A percentile compares a stretch with the other conserved stretches of the same genome.
These are phyloP conservation scores for Tulasnella calospora DNA, from an alignment of 768 basidiomycete genomes.

Conservation along the genomic window DNA sequence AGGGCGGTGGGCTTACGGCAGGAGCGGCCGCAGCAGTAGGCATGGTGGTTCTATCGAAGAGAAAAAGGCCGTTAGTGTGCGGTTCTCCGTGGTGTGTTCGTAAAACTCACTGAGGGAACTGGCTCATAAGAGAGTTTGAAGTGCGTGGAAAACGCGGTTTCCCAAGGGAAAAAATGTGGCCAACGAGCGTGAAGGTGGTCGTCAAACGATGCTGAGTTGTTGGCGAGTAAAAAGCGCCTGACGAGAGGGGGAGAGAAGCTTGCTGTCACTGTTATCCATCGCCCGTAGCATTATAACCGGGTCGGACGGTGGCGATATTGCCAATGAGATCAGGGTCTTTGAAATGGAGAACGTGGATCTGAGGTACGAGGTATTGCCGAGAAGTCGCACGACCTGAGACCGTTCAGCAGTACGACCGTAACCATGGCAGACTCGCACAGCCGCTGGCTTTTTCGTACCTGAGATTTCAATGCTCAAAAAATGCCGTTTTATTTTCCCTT, in stretches of 20 bases:
- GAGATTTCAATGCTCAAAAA: background rate
- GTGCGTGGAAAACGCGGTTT: background rate
- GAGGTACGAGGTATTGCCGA: constrained; percentile 5
- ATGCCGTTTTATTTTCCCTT: background rate
- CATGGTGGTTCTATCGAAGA: background rate
- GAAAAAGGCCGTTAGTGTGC: background rate
- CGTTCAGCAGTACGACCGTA: background rate
- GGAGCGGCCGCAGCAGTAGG: constrained; percentile 2
- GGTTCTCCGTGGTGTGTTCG: background rate
- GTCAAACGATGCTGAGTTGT: background rate
- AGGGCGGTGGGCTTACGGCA: background rate
- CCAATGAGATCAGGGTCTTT: background rate
- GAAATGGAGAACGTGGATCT: background rate
- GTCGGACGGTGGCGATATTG: constrained; percentile 1
- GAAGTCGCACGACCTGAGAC: constrained; percentile 2
- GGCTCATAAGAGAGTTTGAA: background rate
- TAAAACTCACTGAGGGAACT: background rate
- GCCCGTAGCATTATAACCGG: background rate
- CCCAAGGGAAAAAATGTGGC: background rate
- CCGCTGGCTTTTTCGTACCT: background rate
- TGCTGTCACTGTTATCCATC: background rate
- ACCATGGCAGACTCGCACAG: constrained; percentile 4
- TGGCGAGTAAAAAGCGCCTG: background rate
- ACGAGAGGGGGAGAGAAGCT: background rate
- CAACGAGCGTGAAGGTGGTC: constrained; percentile 1